Percentiles rank a stretch among this genome's conserved stretches.
Conservation (phyloP, 352 stramenopile species). For the Globisporangium barbulae region DNA sequence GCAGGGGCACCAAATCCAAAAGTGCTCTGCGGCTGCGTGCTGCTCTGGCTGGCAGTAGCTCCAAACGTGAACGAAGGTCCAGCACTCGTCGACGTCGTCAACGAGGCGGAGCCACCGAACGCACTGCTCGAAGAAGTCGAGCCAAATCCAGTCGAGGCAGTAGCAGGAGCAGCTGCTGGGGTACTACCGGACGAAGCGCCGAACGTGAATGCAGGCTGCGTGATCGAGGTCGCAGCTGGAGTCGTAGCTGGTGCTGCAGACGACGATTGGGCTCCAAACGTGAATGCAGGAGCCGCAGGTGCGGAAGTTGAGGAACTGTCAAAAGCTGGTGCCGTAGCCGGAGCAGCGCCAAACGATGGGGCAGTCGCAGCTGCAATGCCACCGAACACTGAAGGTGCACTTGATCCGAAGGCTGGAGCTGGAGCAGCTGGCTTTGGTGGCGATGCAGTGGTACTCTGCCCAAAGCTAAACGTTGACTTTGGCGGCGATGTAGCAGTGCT, state of each 20-base stretch:
- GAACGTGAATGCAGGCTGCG: conserved; percentile 22
- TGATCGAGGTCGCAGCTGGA: conserved; percentile 7
- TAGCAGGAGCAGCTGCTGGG: conserved; percentile 15
- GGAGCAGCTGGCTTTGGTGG: conserved; percentile 2
- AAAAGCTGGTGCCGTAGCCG: conserved; percentile 8
- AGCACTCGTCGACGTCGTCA: conserved; percentile 2
- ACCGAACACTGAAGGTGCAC: conserved; percentile 18
- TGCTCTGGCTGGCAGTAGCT: conserved; percentile 10
- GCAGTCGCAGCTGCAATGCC: conserved; percentile 11
- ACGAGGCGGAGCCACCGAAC: conserved; percentile 13
- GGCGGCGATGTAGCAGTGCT: conserved; percentile 4
- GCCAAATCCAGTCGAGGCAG: conserved; percentile 24
- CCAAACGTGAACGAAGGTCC: conserved; percentile 31
- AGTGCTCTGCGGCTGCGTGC: not conserved
- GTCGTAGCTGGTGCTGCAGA: not conserved
- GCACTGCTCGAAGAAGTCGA: conserved; percentile 17
- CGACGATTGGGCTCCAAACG: conserved; percentile 20
- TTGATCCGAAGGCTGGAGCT: conserved; percentile 13
- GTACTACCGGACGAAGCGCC: conserved; percentile 12
- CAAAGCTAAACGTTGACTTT: conserved; percentile 8
- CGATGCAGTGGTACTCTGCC: not conserved
- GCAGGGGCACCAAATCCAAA: conserved; percentile 3
- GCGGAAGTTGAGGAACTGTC: conserved; percentile 9
- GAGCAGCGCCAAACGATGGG: conserved; percentile 25
- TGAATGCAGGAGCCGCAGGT: conserved; percentile 16